phyloP scores from a whole-genome alignment of 371 early-diverging fungal genomes.

The Mortierella sp. region DNA sequence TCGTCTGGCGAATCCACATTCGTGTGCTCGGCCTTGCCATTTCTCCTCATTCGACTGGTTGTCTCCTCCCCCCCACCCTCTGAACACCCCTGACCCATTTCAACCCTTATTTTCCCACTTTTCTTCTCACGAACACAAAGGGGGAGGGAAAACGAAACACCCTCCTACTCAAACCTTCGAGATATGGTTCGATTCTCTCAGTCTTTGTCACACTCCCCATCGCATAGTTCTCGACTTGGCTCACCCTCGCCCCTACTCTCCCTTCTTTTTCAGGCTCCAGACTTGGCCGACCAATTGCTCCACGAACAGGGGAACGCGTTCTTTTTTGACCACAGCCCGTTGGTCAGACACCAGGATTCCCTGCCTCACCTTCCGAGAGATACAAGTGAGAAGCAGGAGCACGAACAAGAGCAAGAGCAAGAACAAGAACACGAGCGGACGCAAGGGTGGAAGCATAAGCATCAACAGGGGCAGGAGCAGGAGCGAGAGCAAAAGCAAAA shows the following conservation, averaged over 20 bases:
- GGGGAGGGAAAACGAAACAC: background rate
- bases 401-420: conserved; percentile 8
- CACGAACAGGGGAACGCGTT: background rate
- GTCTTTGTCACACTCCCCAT: background rate
- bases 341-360: background rate
- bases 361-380: background rate
- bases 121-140: background rate
- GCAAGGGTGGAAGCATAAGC: conserved; percentile 7
- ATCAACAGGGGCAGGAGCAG: conserved; percentile 13
- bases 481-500: conserved; percentile 8
- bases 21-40: background rate
- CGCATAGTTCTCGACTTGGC: background rate
- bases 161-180: background rate
- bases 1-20: background rate
- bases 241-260: background rate
- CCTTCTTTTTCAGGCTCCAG: background rate
- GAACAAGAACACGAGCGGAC: conserved; percentile 10
- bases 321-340: background rate
- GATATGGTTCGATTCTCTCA: background rate
- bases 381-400: background rate
- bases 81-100: background rate
- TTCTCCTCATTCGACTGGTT: background rate
- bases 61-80: background rate
- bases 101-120: background rate
- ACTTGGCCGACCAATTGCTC: background rate